A percentile compares a stretch with the other conserved stretches of the same genome.
These are phyloP conservation scores for Metarhizium humberi DNA, from an alignment of 2,329 filamentous ascomycete species.

Conservation along the genomic window DNA sequence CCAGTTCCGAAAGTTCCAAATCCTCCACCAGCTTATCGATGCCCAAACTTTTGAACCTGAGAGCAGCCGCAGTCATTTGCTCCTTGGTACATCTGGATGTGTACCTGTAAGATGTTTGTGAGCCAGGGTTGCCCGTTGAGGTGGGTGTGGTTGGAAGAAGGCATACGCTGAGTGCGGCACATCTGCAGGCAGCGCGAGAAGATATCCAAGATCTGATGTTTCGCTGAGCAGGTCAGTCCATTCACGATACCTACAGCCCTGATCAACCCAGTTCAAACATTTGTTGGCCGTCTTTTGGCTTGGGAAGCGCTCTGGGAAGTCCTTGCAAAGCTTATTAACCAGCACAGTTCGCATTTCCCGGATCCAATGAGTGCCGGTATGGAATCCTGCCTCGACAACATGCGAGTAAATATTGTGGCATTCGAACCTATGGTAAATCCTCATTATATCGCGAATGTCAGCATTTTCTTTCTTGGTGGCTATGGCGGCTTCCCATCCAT, in stretches of 20 bases:
- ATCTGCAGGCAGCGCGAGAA: not conserved
- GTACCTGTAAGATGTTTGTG: not conserved
- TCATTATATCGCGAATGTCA: slow-evolving; percentile 2
- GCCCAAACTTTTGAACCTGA: not conserved
- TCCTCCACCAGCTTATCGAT: slow-evolving; percentile 1
- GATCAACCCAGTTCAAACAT: slow-evolving; percentile 3
- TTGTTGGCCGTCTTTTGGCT: not conserved
- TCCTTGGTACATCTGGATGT: slow-evolving; percentile 2
- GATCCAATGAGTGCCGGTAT: slow-evolving; percentile 3
- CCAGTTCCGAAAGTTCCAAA: slow-evolving; percentile 1
- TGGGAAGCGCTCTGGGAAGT: slow-evolving; percentile 1
- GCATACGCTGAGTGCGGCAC: slow-evolving; percentile 1
- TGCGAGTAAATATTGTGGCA: slow-evolving; percentile 1
- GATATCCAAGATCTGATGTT: slow-evolving; percentile 1
- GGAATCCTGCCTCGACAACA: slow-evolving; percentile 2
- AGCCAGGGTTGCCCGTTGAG: not conserved
- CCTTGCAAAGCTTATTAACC: not conserved
- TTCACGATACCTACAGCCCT: slow-evolving; percentile 2
- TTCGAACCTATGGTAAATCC: slow-evolving; percentile 4
- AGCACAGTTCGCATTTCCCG: slow-evolving; percentile 1
- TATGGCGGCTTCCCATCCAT: slow-evolving; percentile 2
- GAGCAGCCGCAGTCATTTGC: not conserved
- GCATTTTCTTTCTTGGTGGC: slow-evolving; percentile 4
- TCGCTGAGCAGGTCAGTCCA: slow-evolving; percentile 1
- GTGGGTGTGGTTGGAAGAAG: not conserved